Conservation (phyloP, 306 rosid species). For the Vigna radiata region DNA sequence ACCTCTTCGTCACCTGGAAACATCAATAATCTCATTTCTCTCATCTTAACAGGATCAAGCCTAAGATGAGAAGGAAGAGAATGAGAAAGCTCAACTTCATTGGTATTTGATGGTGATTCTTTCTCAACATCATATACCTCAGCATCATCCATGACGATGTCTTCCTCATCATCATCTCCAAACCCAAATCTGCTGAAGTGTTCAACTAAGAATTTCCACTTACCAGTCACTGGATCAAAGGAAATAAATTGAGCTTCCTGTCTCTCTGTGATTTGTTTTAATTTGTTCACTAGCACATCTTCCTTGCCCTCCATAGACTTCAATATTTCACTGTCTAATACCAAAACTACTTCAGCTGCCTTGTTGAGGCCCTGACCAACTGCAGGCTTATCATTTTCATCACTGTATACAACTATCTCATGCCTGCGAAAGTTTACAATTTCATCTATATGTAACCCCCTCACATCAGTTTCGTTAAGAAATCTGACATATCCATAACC, state of each 20-base stretch:
- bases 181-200: conserved; percentile 98
- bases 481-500: conserved; percentile 83
- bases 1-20: conserved; percentile 64
- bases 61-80: conserved; percentile 96
- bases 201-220: conserved; percentile 82
- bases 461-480: conserved; percentile 71
- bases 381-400: conserved; percentile 73
- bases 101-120: conserved; percentile 50
- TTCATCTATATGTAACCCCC: conserved; percentile 63
- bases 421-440: conserved; percentile 74
- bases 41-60: conserved; percentile 91
- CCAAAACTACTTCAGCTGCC: conserved; percentile 89
- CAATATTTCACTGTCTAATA: conserved; percentile 50
- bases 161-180: conserved; percentile 86
- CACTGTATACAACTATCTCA: conserved; percentile 74
- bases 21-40: conserved; percentile 93
- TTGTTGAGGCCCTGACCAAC: conserved; percentile 91
- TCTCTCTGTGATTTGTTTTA: conserved; percentile 61
- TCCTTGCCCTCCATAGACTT: conserved; percentile 48
- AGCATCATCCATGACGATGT: conserved; percentile 67
- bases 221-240: conserved; percentile 66
- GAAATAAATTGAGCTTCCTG: conserved; percentile 85
- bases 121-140: conserved; percentile 65
- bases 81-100: conserved; percentile 74
- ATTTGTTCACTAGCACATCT: conserved; percentile 51